Evolutionary conservation across 805 yeast genomes (phyloP).

Genomic region (Sugiyamaella smithiae): DNA sequence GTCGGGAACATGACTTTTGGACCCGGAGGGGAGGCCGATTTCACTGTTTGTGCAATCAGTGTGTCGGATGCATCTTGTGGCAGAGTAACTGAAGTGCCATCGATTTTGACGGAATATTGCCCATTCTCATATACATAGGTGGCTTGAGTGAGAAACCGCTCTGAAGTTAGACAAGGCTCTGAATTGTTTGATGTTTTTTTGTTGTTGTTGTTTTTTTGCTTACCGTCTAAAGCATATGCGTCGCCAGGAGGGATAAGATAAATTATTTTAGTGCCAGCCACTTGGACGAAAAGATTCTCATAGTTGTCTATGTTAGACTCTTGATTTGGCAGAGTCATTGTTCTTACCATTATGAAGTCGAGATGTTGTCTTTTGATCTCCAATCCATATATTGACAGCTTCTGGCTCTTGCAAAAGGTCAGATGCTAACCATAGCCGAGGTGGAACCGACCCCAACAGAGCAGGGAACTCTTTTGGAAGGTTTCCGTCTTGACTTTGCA

Average conservation of each 20-base stretch:
- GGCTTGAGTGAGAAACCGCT: slow-evolving; percentile 31
- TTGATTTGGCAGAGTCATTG: too few species aligned
- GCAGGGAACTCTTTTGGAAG: slow-evolving; percentile 28
- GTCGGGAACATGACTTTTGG: slow-evolving; percentile 34
- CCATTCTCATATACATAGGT: slow-evolving; percentile 24
- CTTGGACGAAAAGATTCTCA: slow-evolving; percentile 38
- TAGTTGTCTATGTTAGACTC: slow-evolving; percentile 32
- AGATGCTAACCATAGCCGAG: slow-evolving; percentile 21
- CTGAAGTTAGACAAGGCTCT: slow-evolving; percentile 17
- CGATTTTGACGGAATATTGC: slow-evolving; percentile 16
- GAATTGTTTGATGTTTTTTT: slow-evolving; percentile 4
- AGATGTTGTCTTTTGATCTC: slow-evolving; percentile 32
- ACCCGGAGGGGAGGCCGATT: background rate
- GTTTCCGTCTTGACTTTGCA: slow-evolving; percentile 40
- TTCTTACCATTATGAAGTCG: slow-evolving; percentile 32
- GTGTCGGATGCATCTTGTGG: slow-evolving; percentile 9
- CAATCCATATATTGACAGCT: slow-evolving; percentile 42
- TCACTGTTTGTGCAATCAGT: background rate
- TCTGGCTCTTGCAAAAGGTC: slow-evolving; percentile 29
- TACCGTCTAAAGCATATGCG: slow-evolving; percentile 31
- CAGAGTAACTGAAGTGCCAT: slow-evolving; percentile 12
- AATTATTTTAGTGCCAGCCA: slow-evolving; percentile 34
- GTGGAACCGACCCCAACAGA: slow-evolving; percentile 22
- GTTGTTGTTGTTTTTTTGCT: background rate
- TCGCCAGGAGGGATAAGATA: slow-evolving; percentile 37